Percentiles rank a stretch among this genome's conserved stretches.
These are phyloP conservation scores for Geotrichum histeridarum DNA, from an alignment of 1,139 yeast species.

Conservation along the genomic window DNA sequence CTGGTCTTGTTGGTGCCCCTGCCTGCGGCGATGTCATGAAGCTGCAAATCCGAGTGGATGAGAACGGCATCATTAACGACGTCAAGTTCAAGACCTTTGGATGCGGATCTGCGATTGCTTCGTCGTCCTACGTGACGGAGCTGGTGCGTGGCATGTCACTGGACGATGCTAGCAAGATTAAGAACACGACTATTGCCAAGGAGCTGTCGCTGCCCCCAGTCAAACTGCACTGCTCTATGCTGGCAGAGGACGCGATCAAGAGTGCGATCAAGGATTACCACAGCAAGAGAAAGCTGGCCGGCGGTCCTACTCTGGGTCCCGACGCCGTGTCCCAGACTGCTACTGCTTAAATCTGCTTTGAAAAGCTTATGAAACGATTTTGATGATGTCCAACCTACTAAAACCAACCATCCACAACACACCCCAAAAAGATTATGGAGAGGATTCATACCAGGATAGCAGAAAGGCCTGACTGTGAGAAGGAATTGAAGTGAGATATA, in stretches of 20 bases:
- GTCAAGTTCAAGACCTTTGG: slow-evolving; percentile 98
- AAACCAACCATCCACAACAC: background rate
- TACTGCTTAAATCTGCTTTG: background rate
- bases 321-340: slow-evolving; percentile 10
- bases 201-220: slow-evolving; percentile 95
- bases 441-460: too few species aligned
- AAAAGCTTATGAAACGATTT: background rate
- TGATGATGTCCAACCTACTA: background rate
- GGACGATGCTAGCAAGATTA: slow-evolving; percentile 87
- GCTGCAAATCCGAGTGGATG: slow-evolving; percentile 89
- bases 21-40: slow-evolving; percentile 99
- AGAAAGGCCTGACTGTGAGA: too few species aligned
- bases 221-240: slow-evolving; percentile 94
- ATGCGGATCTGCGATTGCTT: slow-evolving; percentile 96
- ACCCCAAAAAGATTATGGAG: background rate
- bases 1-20: slow-evolving; percentile 95
- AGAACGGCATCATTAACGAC: slow-evolving; percentile 83
- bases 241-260: slow-evolving; percentile 97
- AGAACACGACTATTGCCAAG: slow-evolving; percentile 87
- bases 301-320: slow-evolving; percentile 38
- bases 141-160: slow-evolving; percentile 90
- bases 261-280: slow-evolving; percentile 93
- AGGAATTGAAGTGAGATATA: background rate
- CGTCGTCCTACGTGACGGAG: slow-evolving; percentile 90
- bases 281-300: slow-evolving; percentile 48